These are phyloP conservation scores for Flaveria ramosissima DNA, from an alignment of 129 eudicot genomes.

Conservation along the genomic window DNA sequence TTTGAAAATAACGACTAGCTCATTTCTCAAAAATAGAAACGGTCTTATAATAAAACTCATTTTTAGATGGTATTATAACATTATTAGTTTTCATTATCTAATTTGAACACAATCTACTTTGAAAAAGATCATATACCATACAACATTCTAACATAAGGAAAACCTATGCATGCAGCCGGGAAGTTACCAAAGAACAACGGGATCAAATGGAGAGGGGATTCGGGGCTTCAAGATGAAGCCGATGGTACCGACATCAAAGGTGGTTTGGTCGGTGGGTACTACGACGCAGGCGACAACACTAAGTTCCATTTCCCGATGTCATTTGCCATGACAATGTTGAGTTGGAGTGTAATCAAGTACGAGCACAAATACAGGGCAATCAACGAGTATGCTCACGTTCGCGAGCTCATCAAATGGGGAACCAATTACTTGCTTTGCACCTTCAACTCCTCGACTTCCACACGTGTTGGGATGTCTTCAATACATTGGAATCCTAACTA, in stretches of 20 bases:
- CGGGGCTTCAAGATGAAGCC: constrained; percentile 74
- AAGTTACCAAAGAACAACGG: constrained; percentile 69
- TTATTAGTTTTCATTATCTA: too few species aligned
- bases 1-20: too few species aligned
- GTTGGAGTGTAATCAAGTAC: constrained; percentile 93
- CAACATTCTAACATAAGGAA: neutral
- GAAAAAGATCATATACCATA: too few species aligned
- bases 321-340: constrained; percentile 84
- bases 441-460: constrained; percentile 77
- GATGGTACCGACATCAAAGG: constrained; percentile 55
- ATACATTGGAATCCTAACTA: too few species aligned
- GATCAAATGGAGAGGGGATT: constrained; percentile 79
- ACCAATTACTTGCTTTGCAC: constrained; percentile 89
- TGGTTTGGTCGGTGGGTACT: constrained; percentile 92
- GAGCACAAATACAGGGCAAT: constrained; percentile 64
- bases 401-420: constrained; percentile 93
- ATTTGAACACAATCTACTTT: too few species aligned
- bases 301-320: constrained; percentile 91
- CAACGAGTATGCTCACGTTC: constrained; percentile 69
- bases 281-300: constrained; percentile 82
- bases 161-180: constrained; percentile 56
- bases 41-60: too few species aligned
- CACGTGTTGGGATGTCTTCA: too few species aligned
- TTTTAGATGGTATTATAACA: too few species aligned
- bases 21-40: too few species aligned